These are phyloP conservation scores for Astrothelium subdiscretum DNA, from an alignment of 495 filamentous ascomycete genomes.

Conservation along the genomic window DNA sequence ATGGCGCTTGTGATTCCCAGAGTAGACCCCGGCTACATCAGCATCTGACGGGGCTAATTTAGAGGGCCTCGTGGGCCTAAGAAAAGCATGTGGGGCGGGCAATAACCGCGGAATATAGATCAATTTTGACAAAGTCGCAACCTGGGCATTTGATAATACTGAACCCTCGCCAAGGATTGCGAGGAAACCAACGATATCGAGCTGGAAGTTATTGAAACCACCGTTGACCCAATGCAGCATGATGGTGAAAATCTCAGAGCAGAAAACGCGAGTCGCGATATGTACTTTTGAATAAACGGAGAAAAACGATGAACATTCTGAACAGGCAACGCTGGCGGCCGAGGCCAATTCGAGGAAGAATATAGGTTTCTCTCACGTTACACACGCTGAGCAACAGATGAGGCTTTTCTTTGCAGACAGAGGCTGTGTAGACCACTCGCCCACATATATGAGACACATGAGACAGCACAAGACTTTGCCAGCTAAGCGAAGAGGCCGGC, in stretches of 20 bases:
- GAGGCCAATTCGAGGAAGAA: neutral
- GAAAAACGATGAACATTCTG: neutral
- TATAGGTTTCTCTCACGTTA: neutral
- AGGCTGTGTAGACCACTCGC: neutral
- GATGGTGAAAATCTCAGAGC: neutral
- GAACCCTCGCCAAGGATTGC: conserved; percentile 32
- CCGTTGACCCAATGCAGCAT: conserved; percentile 11
- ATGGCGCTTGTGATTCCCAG: conserved; percentile 23
- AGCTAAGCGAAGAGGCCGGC: neutral
- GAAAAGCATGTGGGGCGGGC: conserved; percentile 29
- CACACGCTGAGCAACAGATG: neutral
- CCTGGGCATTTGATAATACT: conserved; percentile 29
- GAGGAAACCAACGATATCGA: conserved; percentile 34
- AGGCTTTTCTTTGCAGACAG: neutral
- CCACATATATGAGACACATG: neutral
- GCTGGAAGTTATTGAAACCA: conserved; percentile 19
- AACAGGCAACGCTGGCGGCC: neutral
- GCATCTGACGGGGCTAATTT: conserved; percentile 21
- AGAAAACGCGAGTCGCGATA: neutral
- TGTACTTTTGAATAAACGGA: neutral
- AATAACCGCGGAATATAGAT: conserved; percentile 30
- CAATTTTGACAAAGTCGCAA: conserved; percentile 27
- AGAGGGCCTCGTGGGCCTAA: conserved; percentile 21
- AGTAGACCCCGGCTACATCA: conserved; percentile 22
- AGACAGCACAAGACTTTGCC: neutral